Evolutionary conservation across 2,329 filamentous ascomycete genomes (phyloP).

Genomic region (Colletotrichum tropicicola): DNA sequence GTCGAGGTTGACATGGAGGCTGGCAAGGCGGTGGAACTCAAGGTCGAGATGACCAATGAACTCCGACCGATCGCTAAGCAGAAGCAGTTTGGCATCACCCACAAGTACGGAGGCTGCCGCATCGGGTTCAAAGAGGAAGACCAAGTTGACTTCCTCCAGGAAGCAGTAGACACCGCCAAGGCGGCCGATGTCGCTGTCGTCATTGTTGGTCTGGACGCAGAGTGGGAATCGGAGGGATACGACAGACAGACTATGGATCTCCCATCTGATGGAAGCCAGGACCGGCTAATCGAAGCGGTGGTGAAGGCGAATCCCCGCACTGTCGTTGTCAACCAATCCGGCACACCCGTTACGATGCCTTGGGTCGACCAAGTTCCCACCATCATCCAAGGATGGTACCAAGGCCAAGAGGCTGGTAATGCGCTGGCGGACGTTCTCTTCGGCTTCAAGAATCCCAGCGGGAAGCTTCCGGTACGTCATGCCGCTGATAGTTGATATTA

Average conservation of each 20-base stretch:
- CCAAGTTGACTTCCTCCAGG: slow-evolving; percentile 67
- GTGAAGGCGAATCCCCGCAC: slow-evolving; percentile 71
- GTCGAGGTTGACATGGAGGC: slow-evolving; percentile 68
- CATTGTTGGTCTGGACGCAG: slow-evolving; percentile 74
- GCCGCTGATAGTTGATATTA: background rate
- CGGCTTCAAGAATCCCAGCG: slow-evolving; percentile 70
- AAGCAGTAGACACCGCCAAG: slow-evolving; percentile 70
- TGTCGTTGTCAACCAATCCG: slow-evolving; percentile 75
- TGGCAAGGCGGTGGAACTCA: slow-evolving; percentile 67
- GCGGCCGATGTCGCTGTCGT: slow-evolving; percentile 74
- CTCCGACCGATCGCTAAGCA: slow-evolving; percentile 69
- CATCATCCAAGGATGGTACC: slow-evolving; percentile 80
- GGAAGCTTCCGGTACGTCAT: slow-evolving; percentile 68
- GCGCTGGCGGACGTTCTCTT: slow-evolving; percentile 74
- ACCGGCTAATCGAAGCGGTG: slow-evolving; percentile 70
- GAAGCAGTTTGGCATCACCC: slow-evolving; percentile 62
- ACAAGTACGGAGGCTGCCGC: slow-evolving; percentile 76
- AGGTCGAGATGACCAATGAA: slow-evolving; percentile 73
- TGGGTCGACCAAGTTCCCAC: slow-evolving; percentile 73
- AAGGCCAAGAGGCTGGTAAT: slow-evolving; percentile 76
- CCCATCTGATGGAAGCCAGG: slow-evolving; percentile 67
- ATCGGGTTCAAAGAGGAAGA: slow-evolving; percentile 77
- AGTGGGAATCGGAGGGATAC: slow-evolving; percentile 81
- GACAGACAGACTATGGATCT: slow-evolving; percentile 78
- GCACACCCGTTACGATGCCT: slow-evolving; percentile 75